Conservation (phyloP, 1,284 basidiomycete species). For the Austroboletus olivaceoglutinosus region DNA sequence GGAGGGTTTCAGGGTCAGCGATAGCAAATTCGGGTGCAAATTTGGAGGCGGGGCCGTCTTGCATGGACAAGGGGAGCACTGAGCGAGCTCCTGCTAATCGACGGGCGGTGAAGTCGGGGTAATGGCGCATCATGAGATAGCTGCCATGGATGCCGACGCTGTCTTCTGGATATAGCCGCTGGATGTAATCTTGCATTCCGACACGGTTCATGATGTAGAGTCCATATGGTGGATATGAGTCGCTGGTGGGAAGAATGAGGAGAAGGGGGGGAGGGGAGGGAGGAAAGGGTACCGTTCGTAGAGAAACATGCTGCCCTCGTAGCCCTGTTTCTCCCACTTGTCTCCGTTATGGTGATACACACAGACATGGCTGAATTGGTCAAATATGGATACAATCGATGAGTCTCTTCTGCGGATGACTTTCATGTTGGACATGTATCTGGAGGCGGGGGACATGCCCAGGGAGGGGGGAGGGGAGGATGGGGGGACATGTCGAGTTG, state of each 20-base stretch:
- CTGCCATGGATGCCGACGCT: slow-evolving; percentile 61
- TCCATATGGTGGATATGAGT: slow-evolving; percentile 77
- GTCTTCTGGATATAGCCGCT: slow-evolving; percentile 77
- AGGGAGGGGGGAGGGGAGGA: slow-evolving; percentile 14
- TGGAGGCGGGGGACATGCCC: slow-evolving; percentile 55
- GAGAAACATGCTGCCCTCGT: slow-evolving; percentile 86
- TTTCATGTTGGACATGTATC: slow-evolving; percentile 79
- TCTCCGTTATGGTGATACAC: slow-evolving; percentile 69
- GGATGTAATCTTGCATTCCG: slow-evolving; percentile 81
- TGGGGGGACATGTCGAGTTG: slow-evolving; percentile 15
- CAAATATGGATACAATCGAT: slow-evolving; percentile 75
- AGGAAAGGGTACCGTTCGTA: slow-evolving; percentile 63
- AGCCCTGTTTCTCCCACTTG: slow-evolving; percentile 82
- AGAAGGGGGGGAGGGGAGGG: not conserved
- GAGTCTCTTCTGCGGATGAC: slow-evolving; percentile 80
- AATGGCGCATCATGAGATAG: slow-evolving; percentile 76
- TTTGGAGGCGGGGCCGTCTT: slow-evolving; percentile 40
- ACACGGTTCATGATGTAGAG: slow-evolving; percentile 87
- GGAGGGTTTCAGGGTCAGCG: slow-evolving; percentile 38
- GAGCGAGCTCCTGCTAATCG: slow-evolving; percentile 40
- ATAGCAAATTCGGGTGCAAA: slow-evolving; percentile 49
- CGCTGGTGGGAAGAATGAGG: slow-evolving; percentile 36
- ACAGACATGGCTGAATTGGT: slow-evolving; percentile 84
- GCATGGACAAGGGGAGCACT: slow-evolving; percentile 30
- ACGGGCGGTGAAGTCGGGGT: slow-evolving; percentile 61